phyloP scores from a whole-genome alignment of 2,329 filamentous ascomycete species.

The Esteya vermicola region DNA sequence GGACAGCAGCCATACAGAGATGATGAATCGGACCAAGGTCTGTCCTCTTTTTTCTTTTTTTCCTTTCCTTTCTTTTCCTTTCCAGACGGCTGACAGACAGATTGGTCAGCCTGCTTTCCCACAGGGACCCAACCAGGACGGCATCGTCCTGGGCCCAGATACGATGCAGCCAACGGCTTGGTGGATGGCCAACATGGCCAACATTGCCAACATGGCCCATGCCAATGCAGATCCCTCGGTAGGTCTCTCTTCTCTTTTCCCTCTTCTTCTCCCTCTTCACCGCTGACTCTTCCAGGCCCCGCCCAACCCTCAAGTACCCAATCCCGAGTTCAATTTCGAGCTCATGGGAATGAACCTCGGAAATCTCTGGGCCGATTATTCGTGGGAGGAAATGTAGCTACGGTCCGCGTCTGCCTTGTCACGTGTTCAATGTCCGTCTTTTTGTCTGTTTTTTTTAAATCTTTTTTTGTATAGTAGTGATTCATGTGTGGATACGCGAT shows the following conservation, averaged over 20 bases:
- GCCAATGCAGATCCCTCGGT: slow-evolving; percentile 7
- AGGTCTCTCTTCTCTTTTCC: not conserved
- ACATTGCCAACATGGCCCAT: slow-evolving; percentile 9
- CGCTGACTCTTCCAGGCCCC: slow-evolving; percentile 4
- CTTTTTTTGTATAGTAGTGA: too few relatives aligned
- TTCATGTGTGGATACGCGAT: too few relatives aligned
- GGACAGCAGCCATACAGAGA: slow-evolving; percentile 2
- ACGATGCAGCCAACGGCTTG: slow-evolving; percentile 10
- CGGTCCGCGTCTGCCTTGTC: not conserved
- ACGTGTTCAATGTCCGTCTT: too few relatives aligned
- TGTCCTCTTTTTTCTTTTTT: not conserved
- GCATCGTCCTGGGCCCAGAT: slow-evolving; percentile 1
- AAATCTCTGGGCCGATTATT: slow-evolving; percentile 14
- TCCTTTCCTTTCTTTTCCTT: not conserved
- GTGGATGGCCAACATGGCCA: slow-evolving; percentile 14
- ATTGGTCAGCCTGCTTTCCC: slow-evolving; percentile 1
- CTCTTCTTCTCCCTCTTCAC: not conserved
- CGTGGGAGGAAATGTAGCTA: slow-evolving; percentile 11
- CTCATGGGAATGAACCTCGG: slow-evolving; percentile 11
- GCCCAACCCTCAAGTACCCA: slow-evolving; percentile 3
- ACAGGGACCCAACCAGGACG: slow-evolving; percentile 4
- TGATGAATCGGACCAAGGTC: slow-evolving; percentile 12
- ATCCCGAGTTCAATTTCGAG: slow-evolving; percentile 13
- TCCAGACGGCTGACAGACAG: not conserved
- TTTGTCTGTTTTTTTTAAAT: too few relatives aligned